A percentile compares a stretch with the other conserved stretches of the same genome.
These are phyloP conservation scores for Mollisia scopiformis DNA, from an alignment of 2,329 filamentous ascomycete species.

Conservation along the genomic window DNA sequence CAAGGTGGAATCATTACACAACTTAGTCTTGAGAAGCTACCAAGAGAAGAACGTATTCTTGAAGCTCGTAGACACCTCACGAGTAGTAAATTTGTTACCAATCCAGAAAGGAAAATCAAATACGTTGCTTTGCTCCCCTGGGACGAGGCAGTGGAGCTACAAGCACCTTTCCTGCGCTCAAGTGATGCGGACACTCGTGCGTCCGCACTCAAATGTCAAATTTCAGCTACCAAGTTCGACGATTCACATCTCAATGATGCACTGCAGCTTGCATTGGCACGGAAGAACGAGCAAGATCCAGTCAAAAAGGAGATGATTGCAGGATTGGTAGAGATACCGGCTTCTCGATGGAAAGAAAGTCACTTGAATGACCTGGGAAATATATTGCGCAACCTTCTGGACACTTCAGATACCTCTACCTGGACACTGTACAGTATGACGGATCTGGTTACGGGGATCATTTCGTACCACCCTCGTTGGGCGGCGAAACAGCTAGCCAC, in stretches of 20 bases:
- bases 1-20: constrained; percentile 1
- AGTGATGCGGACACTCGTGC: constrained; percentile 11
- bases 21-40: constrained; percentile 1
- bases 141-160: constrained; percentile 18
- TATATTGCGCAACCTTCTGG: constrained; percentile 3
- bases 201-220: constrained; percentile 5
- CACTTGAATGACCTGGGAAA: constrained; percentile 7
- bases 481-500: constrained; percentile 4
- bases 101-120: constrained; percentile 7
- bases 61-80: constrained; percentile 19
- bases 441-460: background rate
- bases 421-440: constrained; percentile 1
- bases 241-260: constrained; percentile 12
- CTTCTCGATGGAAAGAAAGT: constrained; percentile 5
- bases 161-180: constrained; percentile 12
- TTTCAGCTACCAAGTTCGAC: constrained; percentile 14
- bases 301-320: constrained; percentile 6
- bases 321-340: constrained; percentile 4
- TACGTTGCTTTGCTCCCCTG: constrained; percentile 18
- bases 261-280: constrained; percentile 9
- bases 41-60: background rate
- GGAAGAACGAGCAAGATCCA: constrained; percentile 22
- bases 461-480: constrained; percentile 13
- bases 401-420: background rate
- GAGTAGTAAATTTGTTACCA: constrained; percentile 7